Evolutionary conservation across 208 protist species (phyloP).

Genomic region (Leishmania aethiopica): DNA sequence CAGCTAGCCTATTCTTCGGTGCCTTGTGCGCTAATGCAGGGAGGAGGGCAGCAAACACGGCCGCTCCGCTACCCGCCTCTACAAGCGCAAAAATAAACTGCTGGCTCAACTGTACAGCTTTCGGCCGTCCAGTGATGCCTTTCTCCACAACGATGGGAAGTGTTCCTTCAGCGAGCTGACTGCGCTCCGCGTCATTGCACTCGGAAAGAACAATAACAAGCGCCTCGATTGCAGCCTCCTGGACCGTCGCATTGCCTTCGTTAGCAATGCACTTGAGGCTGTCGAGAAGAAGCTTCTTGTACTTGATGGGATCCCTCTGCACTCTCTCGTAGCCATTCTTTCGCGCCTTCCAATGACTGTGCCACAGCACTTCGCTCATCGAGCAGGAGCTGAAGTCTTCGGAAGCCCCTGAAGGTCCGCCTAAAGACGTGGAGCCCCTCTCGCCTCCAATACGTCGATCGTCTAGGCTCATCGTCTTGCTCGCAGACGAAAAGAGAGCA

Average conservation of each 20-base stretch:
- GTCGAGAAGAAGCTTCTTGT: constrained; percentile 44
- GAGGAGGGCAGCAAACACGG: constrained; percentile 61
- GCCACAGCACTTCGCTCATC: constrained; percentile 49
- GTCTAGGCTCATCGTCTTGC: constrained; percentile 42
- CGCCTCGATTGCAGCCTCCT: constrained; percentile 71
- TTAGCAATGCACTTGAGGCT: constrained; percentile 34
- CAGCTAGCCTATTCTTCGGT: constrained; percentile 63
- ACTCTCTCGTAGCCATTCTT: constrained; percentile 69
- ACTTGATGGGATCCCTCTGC: constrained; percentile 25
- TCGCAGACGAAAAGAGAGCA: constrained; percentile 1
- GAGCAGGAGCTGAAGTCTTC: constrained; percentile 63
- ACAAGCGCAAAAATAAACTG: constrained; percentile 57
- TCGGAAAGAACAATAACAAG: constrained; percentile 40
- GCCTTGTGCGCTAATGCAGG: constrained; percentile 57
- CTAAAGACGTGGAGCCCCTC: constrained; percentile 27
- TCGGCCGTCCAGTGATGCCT: constrained; percentile 80
- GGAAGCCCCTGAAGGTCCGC: constrained; percentile 3
- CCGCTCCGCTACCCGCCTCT: constrained; percentile 37
- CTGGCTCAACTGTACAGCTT: constrained; percentile 50
- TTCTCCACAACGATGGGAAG: constrained; percentile 65
- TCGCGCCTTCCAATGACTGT: constrained; percentile 83
- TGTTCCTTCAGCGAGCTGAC: constrained; percentile 37
- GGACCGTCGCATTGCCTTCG: constrained; percentile 67
- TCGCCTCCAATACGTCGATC: constrained; percentile 44
- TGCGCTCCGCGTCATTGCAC: constrained; percentile 43